phyloP scores from a whole-genome alignment of 2,329 filamentous ascomycete genomes.

The Magnaporthiopsis poae region DNA sequence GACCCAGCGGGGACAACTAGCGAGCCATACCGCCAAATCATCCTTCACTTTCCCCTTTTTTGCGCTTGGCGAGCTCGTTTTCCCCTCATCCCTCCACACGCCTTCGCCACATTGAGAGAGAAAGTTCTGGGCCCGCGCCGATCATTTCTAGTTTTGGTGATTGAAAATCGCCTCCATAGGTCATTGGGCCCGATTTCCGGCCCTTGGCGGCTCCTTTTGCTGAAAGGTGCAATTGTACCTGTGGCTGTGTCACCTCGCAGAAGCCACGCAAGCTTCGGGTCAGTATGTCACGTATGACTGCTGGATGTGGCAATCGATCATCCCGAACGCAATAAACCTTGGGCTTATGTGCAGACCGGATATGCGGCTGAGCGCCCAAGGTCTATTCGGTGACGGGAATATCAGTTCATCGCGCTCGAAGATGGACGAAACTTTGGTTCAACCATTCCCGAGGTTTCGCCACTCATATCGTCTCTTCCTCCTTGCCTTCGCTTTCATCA shows the following conservation, averaged over 20 bases:
- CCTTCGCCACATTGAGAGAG: not conserved
- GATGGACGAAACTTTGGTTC: not conserved
- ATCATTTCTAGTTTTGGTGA: not conserved
- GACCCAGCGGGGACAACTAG: not conserved
- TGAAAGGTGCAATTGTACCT: not conserved
- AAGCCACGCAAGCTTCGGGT: not conserved
- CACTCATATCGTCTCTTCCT: not conserved
- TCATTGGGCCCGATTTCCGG: not conserved
- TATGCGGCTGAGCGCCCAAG: not conserved
- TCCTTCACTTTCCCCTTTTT: not conserved
- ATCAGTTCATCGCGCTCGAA: not conserved
- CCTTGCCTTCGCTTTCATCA: not conserved
- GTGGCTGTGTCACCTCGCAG: not conserved
- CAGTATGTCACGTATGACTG: not conserved
- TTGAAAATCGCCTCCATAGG: not conserved
- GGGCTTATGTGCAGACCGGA: not conserved
- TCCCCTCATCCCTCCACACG: not conserved
- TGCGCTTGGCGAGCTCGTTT: not conserved
- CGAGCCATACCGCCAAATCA: not conserved
- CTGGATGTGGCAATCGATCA: not conserved
- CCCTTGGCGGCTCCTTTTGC: not conserved
- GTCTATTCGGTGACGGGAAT: not conserved
- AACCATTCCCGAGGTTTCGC: not conserved
- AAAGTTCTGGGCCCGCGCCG: not conserved
- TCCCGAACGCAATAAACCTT: not conserved